phyloP scores from a whole-genome alignment of 2,329 filamentous ascomycete species.

The Cadophora malorum region DNA sequence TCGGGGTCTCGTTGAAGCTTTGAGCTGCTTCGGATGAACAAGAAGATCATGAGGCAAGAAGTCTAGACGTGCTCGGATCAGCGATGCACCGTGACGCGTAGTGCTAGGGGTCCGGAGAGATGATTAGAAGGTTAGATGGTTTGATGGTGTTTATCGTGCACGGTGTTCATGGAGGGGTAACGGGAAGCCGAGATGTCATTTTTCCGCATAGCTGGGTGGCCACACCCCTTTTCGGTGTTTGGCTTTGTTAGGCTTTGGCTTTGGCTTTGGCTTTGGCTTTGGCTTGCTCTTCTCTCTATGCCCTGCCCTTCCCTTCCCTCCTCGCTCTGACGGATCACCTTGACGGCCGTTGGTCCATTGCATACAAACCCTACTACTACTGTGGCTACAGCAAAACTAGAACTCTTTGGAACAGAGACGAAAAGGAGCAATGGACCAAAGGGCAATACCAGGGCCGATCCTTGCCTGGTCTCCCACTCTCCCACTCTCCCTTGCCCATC shows the following conservation, averaged over 20 bases:
- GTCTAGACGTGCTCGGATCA: constrained; percentile 4
- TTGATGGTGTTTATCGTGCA: constrained; percentile 1
- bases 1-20: constrained; percentile 10
- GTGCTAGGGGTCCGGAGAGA: constrained; percentile 3
- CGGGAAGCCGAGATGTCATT: background rate
- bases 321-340: constrained; percentile 12
- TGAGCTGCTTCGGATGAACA: constrained; percentile 1
- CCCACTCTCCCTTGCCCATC: too few relatives aligned
- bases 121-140: background rate
- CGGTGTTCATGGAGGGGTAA: constrained; percentile 15
- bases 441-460: background rate
- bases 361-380: background rate
- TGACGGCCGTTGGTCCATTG: constrained; percentile 14
- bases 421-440: background rate
- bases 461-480: background rate
- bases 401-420: background rate
- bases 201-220: background rate
- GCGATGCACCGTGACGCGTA: constrained; percentile 12
- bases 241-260: too few relatives aligned
- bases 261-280: too few relatives aligned
- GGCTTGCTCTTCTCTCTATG: background rate
- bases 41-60: constrained; percentile 11
- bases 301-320: background rate
- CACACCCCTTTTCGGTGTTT: background rate
- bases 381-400: background rate